Base-by-base conservation (phyloP, 306 rosid species). In the Cucurbita ficifolia region DNA sequence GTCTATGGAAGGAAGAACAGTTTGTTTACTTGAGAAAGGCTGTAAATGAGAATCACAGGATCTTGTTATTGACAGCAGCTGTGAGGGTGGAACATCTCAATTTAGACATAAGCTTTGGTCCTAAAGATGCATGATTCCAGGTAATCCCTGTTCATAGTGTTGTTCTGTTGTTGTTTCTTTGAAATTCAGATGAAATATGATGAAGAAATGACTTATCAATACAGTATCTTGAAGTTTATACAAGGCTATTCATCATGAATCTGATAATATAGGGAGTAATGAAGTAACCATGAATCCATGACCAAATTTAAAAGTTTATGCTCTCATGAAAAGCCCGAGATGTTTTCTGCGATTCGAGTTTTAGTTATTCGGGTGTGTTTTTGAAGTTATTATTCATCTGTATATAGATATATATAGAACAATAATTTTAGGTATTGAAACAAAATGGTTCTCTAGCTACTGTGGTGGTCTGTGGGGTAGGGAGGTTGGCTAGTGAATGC, bases 401-500 rank as follows among this genome's bases (percentile, higher is more conserved):
- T n/a, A 17, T 62, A n/a, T 38, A 39, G 12, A 17, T 38, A 39
- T 6, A 8, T n/a, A 62, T 49, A 38, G 45, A 38, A 60, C 21
- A 60, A 60, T 60, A 42, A 68, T 65, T 53, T 56, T 21, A 77
- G 81, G 67, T 81, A 12, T 52, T 73, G 5, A 81, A 58, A 57
- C 81, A 81, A 67, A 59, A 57, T 73, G 84, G 74, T 77, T 74
- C 76, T 56, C 22, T 77, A 33, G 84, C 79, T 22, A 76, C 76
- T 24, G 76, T 59, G 38, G 84, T 81, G 38, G 84, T 79, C 43
- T 81, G 84, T 74, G 84, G 84, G 38, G 76, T 81, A 54, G 84
- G 84, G 84, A 58, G 81, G 81, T 73, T 81, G 79, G 43, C 74
- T 81, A 39, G 78, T 73, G 79, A 81, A 81, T 77, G 81, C 84